Percentiles rank a stretch among this genome's conserved stretches.
Conservation (phyloP, 2,329 filamentous ascomycete species). For the Phialophora chinensis region DNA sequence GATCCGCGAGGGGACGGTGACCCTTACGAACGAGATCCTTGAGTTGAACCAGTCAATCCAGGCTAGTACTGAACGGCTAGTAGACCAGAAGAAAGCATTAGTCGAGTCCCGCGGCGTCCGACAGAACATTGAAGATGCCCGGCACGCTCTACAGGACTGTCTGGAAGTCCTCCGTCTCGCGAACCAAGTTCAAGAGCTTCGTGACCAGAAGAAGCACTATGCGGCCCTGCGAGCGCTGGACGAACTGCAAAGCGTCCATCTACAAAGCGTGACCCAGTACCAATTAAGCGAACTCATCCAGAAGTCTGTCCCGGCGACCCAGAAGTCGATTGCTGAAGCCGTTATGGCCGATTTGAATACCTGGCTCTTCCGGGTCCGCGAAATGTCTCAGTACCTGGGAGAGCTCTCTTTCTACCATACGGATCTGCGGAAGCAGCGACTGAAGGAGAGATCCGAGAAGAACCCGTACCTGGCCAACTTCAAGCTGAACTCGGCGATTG, state of each 20-base stretch:
- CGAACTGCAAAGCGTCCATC: constrained; percentile 93
- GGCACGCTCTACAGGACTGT: constrained; percentile 85
- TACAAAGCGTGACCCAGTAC: constrained; percentile 93
- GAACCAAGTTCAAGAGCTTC: constrained; percentile 90
- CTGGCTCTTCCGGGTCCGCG: constrained; percentile 92
- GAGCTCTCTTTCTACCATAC: constrained; percentile 98
- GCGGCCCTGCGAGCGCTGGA: constrained; percentile 91
- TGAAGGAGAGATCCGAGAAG: constrained; percentile 79
- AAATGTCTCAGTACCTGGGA: constrained; percentile 93
- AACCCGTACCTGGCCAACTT: constrained; percentile 79
- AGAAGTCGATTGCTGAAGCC: constrained; percentile 90
- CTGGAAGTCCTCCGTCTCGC: constrained; percentile 89
- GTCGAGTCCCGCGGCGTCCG: constrained; percentile 91
- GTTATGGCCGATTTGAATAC: constrained; percentile 98
- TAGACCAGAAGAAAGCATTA: constrained; percentile 89
- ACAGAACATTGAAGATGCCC: constrained; percentile 94
- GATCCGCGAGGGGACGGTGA: constrained; percentile 88
- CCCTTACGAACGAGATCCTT: constrained; percentile 87
- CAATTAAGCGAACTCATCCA: constrained; percentile 95
- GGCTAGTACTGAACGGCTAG: constrained; percentile 89
- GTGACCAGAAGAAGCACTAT: constrained; percentile 94
- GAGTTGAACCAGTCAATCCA: constrained; percentile 94
- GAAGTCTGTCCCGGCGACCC: constrained; percentile 89
- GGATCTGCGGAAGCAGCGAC: constrained; percentile 79
- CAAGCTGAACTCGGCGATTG: constrained; percentile 92